Evolutionary conservation across 495 filamentous ascomycete species (phyloP), one percentile per base, ranked within the genome.

Genomic region (Penicillium verhagenii): DNA sequence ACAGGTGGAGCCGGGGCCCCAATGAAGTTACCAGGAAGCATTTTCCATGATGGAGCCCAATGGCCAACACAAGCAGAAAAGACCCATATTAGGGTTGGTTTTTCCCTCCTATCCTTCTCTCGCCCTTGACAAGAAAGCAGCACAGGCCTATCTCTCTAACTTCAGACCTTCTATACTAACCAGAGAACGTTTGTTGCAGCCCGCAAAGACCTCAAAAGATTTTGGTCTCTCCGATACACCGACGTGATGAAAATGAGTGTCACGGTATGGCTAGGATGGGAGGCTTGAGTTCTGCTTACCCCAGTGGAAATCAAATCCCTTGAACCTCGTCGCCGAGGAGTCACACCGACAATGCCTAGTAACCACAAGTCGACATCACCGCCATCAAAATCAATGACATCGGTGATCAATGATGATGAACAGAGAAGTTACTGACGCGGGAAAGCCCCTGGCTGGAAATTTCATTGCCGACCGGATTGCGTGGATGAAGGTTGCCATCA

Each of bases 41-140:
- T 63, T 70, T 67, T 69, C 67, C 65, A 45, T 44, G 37, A 33
- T 20, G 40, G 52, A 26, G 48, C 60, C 68, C 58, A 60, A 69
- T 65, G 64, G 64, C 59, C 56, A 53, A 46, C 50, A 63, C 54
- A 43, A 38, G 45, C 37, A 38, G 11, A 19, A 10, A 31, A n/a
- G n/a, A n/a, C n/a, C 23, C 24, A 21, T n/a, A 6, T 19, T 45
- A 57, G 57, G 47, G 50, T 47, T n/a, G n/a, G n/a, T n/a, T n/a
- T 56, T 47, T 50, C 38, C 20, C 45, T 19, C n/a, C 25, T 45
- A 33, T 45, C 40, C 28, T 48, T 14, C 11, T 43, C 43, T 40
- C 47, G 14, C 37, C 48, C 26, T 49, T 39, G 47, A 9, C 13
- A 14, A 9, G 23, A 11, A 23, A 24, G 35, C 33, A n/a, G 33